These are phyloP conservation scores for Ilex aquifolium DNA, from an alignment of 257 asterid species.

Conservation along the genomic window DNA sequence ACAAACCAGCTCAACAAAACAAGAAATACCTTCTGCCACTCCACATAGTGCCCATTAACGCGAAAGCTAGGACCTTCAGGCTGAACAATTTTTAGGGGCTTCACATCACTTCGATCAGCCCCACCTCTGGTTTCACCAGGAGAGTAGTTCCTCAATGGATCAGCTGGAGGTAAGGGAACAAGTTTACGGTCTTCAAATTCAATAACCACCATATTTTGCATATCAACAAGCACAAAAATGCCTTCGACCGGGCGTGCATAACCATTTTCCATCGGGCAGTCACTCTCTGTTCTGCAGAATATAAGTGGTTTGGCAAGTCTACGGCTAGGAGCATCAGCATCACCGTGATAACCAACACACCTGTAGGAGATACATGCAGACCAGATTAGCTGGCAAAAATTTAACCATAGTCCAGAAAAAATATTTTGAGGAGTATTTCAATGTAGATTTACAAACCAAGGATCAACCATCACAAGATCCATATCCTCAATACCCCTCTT, in stretches of 20 bases:
- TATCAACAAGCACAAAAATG: slow-evolving; percentile 85
- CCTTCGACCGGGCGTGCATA: slow-evolving; percentile 99
- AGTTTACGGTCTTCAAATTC: slow-evolving; percentile 95
- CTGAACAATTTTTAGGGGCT: slow-evolving; percentile 77
- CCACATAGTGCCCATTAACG: slow-evolving; percentile 67
- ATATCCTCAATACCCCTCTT: slow-evolving; percentile 97
- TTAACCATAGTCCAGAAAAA: neutral
- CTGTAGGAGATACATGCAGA: slow-evolving; percentile 31
- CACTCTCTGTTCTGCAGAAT: slow-evolving; percentile 92
- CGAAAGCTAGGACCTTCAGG: slow-evolving; percentile 99
- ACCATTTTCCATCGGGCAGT: slow-evolving; percentile 96
- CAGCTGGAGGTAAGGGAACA: slow-evolving; percentile 94
- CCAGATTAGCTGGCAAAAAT: neutral
- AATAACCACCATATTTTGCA: slow-evolving; percentile 87
- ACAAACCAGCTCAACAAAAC: slow-evolving; percentile 5
- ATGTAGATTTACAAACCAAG: slow-evolving; percentile 54
- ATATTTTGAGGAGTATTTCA: neutral
- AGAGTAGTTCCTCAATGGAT: slow-evolving; percentile 89
- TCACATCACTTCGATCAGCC: slow-evolving; percentile 91
- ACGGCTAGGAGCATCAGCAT: slow-evolving; percentile 89
- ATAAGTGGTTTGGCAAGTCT: slow-evolving; percentile 96
- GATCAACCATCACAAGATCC: slow-evolving; percentile 99
- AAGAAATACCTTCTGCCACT: slow-evolving; percentile 87
- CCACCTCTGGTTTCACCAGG: slow-evolving; percentile 96
- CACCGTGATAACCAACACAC: slow-evolving; percentile 93